Evolutionary conservation across 139 green algal genomes (phyloP), one percentile per base, ranked within the genome.

Genomic region (Dunaliella primolecta): DNA sequence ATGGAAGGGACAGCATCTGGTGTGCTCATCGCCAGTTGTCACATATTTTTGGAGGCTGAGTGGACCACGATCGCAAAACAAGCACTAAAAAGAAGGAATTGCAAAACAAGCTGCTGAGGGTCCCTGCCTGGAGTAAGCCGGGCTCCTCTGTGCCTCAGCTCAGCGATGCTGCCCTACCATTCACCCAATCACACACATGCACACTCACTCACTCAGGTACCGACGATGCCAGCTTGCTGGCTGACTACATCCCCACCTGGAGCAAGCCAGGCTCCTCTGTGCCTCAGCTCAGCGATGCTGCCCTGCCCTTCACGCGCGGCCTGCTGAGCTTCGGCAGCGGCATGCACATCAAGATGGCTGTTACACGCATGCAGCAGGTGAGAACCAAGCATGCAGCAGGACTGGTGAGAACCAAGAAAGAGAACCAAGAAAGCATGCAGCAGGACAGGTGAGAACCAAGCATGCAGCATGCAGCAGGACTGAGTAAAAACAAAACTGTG

Each of bases 291-390:
- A 88, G 94, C n/a, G 85, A 92, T 20, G 74, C 77, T 36, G 83
- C 89, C 86, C 88, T 96, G 86, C 93, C 93, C 33, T 96, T 95
- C 83, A 83, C 77, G 27, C 70, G 88, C 1, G 93, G 93, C 0
- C 77, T 91, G 78, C 87, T 97, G 27, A 95, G 88, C 1, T 97
- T 95, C 81, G 89, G 90, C 30, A 90, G 89, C 38, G 94, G 94
- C 55, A 92, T 97, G 82, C 84, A 87, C 25, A 85, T 97, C 3
- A 96, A 96, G 90, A 93, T 96, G 92, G 90, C 91, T 1, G 88
- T 93, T n/a, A 90, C 88, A 0, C 72, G 81, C 75, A 78, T 90
- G 81, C 89, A 91, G 81, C n/a, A 83, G 85, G 79, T 88, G 72
- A 27, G 87, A 27, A 25, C 20, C 72, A 78, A 3, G 56, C 56